Evolutionary conservation across 768 basidiomycete genomes (phyloP), one percentile per base, ranked within the genome.

Genomic region (Mycena galericulata): DNA sequence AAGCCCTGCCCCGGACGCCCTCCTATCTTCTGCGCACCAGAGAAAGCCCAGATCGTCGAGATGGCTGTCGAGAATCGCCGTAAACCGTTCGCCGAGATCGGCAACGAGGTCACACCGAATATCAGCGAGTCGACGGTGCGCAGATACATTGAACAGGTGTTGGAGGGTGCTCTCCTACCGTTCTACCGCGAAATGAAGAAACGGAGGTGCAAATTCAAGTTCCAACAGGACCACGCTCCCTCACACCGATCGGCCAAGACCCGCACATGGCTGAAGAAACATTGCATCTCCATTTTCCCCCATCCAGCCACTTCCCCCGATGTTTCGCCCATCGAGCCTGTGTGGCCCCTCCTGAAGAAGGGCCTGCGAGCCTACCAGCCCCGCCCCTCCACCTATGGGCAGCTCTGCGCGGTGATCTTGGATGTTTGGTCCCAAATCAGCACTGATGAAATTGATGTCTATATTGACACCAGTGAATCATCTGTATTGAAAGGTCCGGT

Each of bases 21-120:
- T 29, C 40, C 26, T 22, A 77, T 70, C 34, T 45, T 75, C 27
- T 62, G 49, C 3, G 54, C 65, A 24, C 56, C 41, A 9, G 68
- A 46, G 30, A 67, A 72, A 53, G 55, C 67, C 8, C 47, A 17
- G 3, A 63, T 78, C 12, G 40, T 74, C 10, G 30, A 62, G 60
- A 51, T 51, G 3, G 75, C 75, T 8, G 2, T 11, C 5, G 72
- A 75, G 56, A 40, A 65, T 10, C 70, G 73, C 14, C 67, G 71
- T 8, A 68, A 47, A 51, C 74, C 77, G 6, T 73, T 79, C 51
- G 15, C 34, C 11, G 68, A 76, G 46, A 66, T 78, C 36, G 68
- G 59, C 24, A 75, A 77, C 43, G 15, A 59, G 14, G 27, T 71
- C 11, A 24, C 32, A 9, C 55, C 62, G 10, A 49, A 54, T 8